Conservation (phyloP, 2,329 filamentous ascomycete genomes). For the Verticillium tricorpus region DNA sequence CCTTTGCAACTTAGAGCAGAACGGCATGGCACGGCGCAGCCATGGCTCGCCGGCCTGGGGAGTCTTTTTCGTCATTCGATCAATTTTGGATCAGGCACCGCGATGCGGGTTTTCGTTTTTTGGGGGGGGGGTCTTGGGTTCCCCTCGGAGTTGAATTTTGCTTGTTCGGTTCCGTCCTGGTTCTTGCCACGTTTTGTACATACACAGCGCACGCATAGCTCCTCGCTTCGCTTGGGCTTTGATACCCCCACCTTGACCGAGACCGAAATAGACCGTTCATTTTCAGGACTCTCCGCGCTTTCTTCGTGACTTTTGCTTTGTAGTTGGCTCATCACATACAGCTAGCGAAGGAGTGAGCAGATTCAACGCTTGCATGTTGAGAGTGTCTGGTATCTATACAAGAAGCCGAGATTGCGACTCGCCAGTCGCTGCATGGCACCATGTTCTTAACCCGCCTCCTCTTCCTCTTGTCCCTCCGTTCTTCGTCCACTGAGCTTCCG, state of each 20-base stretch:
- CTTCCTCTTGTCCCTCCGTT: neutral
- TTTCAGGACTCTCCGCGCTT: neutral
- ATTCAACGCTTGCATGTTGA: neutral
- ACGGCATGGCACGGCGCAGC: neutral
- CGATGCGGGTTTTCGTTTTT: neutral
- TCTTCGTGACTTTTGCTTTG: neutral
- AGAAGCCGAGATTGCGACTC: neutral
- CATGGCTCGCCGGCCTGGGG: neutral
- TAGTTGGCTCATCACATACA: too few species aligned
- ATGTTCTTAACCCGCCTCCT: neutral
- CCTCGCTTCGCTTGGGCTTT: neutral
- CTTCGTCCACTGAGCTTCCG: neutral
- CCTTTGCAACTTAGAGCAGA: neutral
- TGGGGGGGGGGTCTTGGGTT: neutral
- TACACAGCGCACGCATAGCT: neutral
- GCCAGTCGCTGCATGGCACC: neutral
- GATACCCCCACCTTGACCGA: neutral
- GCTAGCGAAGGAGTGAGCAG: too few species aligned
- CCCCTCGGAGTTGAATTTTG: neutral
- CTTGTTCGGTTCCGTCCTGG: neutral
- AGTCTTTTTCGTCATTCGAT: neutral
- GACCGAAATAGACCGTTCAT: neutral
- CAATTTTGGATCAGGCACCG: neutral
- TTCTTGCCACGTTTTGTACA: neutral
- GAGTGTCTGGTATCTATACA: neutral